Base-by-base conservation (phyloP, 2,329 filamentous ascomycete species). In the Scytalidium sp. region DNA sequence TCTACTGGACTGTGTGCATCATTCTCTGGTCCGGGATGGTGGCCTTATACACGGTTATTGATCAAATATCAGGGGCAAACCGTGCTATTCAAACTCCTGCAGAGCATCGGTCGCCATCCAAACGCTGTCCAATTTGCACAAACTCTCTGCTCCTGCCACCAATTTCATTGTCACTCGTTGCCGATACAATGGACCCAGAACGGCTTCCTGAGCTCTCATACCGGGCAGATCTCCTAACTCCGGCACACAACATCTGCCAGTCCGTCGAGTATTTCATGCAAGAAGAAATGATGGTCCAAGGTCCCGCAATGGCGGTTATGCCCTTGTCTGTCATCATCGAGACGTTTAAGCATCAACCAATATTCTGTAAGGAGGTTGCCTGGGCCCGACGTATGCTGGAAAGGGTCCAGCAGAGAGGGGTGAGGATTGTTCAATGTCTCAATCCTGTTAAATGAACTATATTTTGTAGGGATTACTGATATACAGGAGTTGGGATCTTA, bases 1-100 rank as follows among this genome's bases (percentile, higher is more conserved):
- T 67, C 3, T 64, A 65, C 43, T 71, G 68, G 68, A 59, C 65
- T 3, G 58, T 60, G 1, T 53, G 56, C 6, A 47, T 58, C 1
- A 62, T 71, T 47, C 49, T 70, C 19, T 70, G 65, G 64, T 60
- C 64, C 3, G 65, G 65, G 1, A 57, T 70, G 46, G 57, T 47
- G 8, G 59, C 62, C 40, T 53, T 71, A 8, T 65, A 68, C 51
- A 7, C 32, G 13, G 32, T 36, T n/a, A 36, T 36, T 5, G 5
- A 36, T 36, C 32, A 36, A 36, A 15, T 36, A 36, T 36, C 7
- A 15, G 11, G 17, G 13, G 11, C 5, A 4, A n/a, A n/a, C 17
- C 7, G 13, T 15, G 32, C 13, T 36, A 36, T 36, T 5, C 11
- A 8, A n/a, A 15, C 15, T n/a, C 13, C 17, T 5, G 32, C 60